phyloP scores from a whole-genome alignment of 345 rosid species.

The Acer negundo region DNA sequence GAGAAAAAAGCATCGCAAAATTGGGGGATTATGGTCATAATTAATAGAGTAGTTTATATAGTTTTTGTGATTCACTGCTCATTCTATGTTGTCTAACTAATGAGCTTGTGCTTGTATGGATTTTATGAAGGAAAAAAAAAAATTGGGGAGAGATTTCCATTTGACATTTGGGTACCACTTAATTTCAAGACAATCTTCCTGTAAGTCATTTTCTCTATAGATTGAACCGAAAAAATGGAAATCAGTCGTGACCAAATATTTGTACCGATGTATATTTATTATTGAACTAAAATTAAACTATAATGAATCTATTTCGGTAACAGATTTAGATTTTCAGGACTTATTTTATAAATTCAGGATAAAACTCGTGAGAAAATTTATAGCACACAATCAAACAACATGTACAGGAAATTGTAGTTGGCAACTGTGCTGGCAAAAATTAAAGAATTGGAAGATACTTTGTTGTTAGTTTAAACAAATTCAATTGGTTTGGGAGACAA shows the following conservation, averaged over 20 bases:
- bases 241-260: no score
- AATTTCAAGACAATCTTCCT: no score
- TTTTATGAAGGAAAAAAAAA: slow-evolving; percentile 13
- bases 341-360: no score
- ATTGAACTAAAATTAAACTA: no score
- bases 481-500: not conserved
- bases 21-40: slow-evolving; percentile 9
- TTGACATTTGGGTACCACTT: slow-evolving; percentile 17
- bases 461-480: not conserved
- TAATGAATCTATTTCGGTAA: no score
- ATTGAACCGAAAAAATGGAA: no score
- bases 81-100: slow-evolving; percentile 21
- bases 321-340: no score
- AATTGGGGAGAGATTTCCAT: slow-evolving; percentile 6
- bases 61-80: slow-evolving; percentile 13
- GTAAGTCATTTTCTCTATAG: no score
- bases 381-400: not conserved
- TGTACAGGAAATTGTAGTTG: not conserved
- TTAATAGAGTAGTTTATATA: not conserved
- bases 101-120: slow-evolving; percentile 29
- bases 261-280: no score
- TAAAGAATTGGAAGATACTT: not conserved
- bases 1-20: not conserved
- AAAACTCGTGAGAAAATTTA: no score
- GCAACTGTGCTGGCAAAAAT: slow-evolving; percentile 6